A percentile compares a stretch with the other conserved stretches of the same genome.
phyloP scores from a whole-genome alignment of 805 yeast species.

The Yamadazyma sp. region DNA sequence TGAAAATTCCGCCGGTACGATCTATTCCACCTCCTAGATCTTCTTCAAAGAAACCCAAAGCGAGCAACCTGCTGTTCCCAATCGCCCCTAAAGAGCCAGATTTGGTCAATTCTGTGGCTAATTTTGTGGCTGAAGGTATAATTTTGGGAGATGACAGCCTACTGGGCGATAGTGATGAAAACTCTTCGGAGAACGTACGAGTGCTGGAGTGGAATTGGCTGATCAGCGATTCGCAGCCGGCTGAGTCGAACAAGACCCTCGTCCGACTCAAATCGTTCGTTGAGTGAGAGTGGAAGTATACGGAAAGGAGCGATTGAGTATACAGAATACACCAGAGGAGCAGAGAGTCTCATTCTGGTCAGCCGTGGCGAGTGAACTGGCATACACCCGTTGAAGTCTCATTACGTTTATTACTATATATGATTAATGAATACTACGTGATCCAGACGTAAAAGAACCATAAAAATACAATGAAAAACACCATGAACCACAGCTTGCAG shows the following conservation, averaged over 20 bases:
- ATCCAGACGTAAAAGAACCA: conserved; percentile 46
- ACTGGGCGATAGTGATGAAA: background rate
- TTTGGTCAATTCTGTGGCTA: conserved; percentile 4
- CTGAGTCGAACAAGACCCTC: conserved; percentile 1
- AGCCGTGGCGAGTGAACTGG: too few species aligned
- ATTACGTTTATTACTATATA: too few species aligned
- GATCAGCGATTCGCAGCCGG: background rate
- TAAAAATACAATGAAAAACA: conserved; percentile 34
- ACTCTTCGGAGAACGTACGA: background rate
- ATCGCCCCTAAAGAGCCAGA: background rate
- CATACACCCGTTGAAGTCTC: too few species aligned
- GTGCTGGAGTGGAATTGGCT: conserved; percentile 2
- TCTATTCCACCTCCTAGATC: background rate
- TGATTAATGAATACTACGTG: too few species aligned
- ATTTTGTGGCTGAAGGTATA: conserved; percentile 4
- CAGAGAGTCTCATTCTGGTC: too few species aligned
- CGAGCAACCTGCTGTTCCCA: background rate
- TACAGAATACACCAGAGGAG: too few species aligned
- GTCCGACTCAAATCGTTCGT: conserved; percentile 5
- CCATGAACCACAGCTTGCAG: conserved; percentile 46
- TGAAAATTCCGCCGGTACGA: conserved; percentile 22
- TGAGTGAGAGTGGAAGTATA: too few species aligned
- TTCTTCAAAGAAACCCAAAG: background rate
- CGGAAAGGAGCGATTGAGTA: too few species aligned
- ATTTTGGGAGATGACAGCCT: conserved; percentile 4